Conservation (phyloP, 1,139 yeast genomes). For the Petasospora rhodanensis region DNA sequence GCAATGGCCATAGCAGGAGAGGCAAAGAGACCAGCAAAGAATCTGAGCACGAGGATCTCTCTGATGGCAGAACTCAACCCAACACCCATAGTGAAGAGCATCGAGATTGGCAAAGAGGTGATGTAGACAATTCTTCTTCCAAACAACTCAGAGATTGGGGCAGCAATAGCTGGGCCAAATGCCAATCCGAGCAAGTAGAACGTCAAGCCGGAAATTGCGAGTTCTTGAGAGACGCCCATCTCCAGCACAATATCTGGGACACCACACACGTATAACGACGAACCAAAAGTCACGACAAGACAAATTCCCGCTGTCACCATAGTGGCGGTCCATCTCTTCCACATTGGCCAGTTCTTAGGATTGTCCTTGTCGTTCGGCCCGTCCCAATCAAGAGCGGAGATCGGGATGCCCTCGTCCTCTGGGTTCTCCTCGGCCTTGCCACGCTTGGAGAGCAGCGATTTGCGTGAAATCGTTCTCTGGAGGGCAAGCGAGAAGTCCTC, state of each 20-base stretch:
- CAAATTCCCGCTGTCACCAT: slow-evolving; percentile 60
- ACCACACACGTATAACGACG: slow-evolving; percentile 63
- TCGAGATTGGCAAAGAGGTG: slow-evolving; percentile 57
- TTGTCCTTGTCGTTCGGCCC: slow-evolving; percentile 52
- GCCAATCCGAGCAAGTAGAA: slow-evolving; percentile 70
- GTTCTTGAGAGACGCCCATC: slow-evolving; percentile 51
- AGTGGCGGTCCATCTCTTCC: slow-evolving; percentile 62
- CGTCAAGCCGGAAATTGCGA: slow-evolving; percentile 63
- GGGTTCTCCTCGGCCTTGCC: too few species aligned
- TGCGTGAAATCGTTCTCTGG: slow-evolving; percentile 23
- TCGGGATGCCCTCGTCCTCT: slow-evolving; percentile 27
- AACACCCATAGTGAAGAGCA: slow-evolving; percentile 74
- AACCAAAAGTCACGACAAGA: slow-evolving; percentile 66
- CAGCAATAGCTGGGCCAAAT: slow-evolving; percentile 68
- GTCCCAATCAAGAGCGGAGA: slow-evolving; percentile 56
- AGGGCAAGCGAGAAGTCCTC: slow-evolving; percentile 22
- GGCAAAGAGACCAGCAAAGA: slow-evolving; percentile 75
- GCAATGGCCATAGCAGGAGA: slow-evolving; percentile 86
- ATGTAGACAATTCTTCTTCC: slow-evolving; percentile 67
- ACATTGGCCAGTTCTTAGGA: slow-evolving; percentile 61
- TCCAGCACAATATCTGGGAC: slow-evolving; percentile 44
- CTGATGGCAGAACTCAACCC: slow-evolving; percentile 58
- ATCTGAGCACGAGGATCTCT: slow-evolving; percentile 62
- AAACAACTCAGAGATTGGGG: slow-evolving; percentile 70
- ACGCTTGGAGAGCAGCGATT: slow-evolving; percentile 17